Percentiles rank a stretch among this genome's conserved stretches.
These are phyloP conservation scores for Trichophyton schoenleinii DNA, from an alignment of 2,329 filamentous ascomycete species.

Conservation along the genomic window DNA sequence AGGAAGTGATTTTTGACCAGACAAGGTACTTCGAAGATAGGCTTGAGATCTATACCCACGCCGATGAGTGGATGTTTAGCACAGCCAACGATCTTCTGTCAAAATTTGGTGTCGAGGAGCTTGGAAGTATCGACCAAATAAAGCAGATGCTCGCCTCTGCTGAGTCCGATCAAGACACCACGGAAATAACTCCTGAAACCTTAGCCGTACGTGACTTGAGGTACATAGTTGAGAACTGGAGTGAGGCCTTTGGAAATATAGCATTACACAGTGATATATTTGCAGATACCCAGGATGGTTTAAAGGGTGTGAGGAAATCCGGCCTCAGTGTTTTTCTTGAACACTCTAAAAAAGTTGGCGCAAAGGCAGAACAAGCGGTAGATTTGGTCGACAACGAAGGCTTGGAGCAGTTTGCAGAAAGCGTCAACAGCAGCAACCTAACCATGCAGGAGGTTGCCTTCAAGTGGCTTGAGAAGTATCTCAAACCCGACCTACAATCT, in stretches of 20 bases:
- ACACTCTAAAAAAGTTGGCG: slow-evolving; percentile 38
- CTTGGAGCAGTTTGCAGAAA: slow-evolving; percentile 30
- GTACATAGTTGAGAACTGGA: slow-evolving; percentile 31
- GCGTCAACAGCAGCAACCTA: slow-evolving; percentile 37
- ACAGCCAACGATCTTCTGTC: slow-evolving; percentile 41
- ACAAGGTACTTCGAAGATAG: slow-evolving; percentile 43
- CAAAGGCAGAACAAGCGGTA: slow-evolving; percentile 29
- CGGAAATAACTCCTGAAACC: neutral
- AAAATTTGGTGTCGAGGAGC: slow-evolving; percentile 37
- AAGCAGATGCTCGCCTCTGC: slow-evolving; percentile 18
- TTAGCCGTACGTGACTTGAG: slow-evolving; percentile 22
- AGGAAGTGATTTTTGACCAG: slow-evolving; percentile 40
- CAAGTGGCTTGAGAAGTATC: slow-evolving; percentile 41
- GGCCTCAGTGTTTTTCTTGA: slow-evolving; percentile 46
- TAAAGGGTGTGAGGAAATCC: slow-evolving; percentile 35
- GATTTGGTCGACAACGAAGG: slow-evolving; percentile 28
- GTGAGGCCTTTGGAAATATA: slow-evolving; percentile 32
- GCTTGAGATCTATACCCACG: slow-evolving; percentile 40
- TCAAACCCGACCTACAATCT: slow-evolving; percentile 30
- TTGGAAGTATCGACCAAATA: slow-evolving; percentile 32
- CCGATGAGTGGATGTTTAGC: slow-evolving; percentile 47
- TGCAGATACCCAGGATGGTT: slow-evolving; percentile 36
- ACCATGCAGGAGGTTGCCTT: slow-evolving; percentile 42
- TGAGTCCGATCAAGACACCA: slow-evolving; percentile 11
- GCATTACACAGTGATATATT: slow-evolving; percentile 39